These are phyloP conservation scores for Chrysanthemum makinoi DNA, from an alignment of 129 eudicot genomes.

Conservation along the genomic window DNA sequence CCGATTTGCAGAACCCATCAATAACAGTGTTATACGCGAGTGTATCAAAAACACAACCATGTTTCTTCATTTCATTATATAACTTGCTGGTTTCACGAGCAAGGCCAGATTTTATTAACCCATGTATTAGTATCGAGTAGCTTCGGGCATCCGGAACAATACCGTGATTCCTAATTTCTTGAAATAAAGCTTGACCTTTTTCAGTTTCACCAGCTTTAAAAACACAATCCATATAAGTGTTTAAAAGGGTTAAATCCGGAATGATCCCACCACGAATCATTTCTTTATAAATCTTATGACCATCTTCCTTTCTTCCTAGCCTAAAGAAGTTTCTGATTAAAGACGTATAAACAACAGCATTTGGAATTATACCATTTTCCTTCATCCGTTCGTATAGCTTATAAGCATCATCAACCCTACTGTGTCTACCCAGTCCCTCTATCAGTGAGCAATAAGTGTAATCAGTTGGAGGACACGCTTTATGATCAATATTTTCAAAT, in stretches of 20 bases:
- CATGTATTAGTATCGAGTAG: conserved; percentile 85
- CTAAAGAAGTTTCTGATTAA: conserved; percentile 73
- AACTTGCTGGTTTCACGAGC: conserved; percentile 66
- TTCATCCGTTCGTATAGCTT: conserved; percentile 70
- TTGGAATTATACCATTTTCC: conserved; percentile 57
- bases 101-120: conserved; percentile 80
- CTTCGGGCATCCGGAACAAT: conserved; percentile 78
- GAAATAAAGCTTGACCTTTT: conserved; percentile 78
- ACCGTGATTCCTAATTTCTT: conserved; percentile 62
- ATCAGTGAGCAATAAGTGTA: conserved; percentile 79
- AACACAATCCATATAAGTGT: conserved; percentile 90
- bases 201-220: conserved; percentile 88
- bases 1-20: conserved; percentile 88
- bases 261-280: conserved; percentile 61
- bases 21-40: conserved; percentile 84
- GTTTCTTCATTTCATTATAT: conserved; percentile 75
- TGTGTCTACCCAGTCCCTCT: conserved; percentile 83
- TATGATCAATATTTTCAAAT: conserved; percentile 64
- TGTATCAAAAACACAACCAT: conserved; percentile 80
- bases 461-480: conserved; percentile 65
- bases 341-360: conserved; percentile 79
- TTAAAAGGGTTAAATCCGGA: conserved; percentile 78
- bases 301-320: conserved; percentile 71
- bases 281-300: conserved; percentile 92
- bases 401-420: conserved; percentile 86